Conservation (phyloP, 345 rosid genomes). For the Gossypium rotundifolium region DNA sequence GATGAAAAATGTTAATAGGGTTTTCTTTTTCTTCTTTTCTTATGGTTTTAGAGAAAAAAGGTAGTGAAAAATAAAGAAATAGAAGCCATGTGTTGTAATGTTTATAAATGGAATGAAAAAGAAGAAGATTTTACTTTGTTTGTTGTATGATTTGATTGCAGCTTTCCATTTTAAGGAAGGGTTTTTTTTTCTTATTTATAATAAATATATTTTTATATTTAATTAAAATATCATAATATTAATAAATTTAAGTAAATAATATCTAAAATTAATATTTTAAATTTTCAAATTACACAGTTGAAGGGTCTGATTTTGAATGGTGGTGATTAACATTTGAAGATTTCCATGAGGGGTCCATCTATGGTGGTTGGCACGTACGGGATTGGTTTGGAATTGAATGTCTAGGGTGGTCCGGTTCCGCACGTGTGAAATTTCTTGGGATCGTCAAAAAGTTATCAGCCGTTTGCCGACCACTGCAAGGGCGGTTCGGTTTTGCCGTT, state of each 20-base stretch:
- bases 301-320: background rate
- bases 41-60: background rate
- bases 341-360: background rate
- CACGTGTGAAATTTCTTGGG: background rate
- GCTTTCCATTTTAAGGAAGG: background rate
- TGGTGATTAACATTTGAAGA: background rate
- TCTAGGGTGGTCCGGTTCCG: background rate
- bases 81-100: background rate
- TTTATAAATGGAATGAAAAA: constrained; percentile 14
- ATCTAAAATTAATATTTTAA: too few relatives aligned
- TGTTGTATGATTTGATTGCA: background rate
- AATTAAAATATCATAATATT: too few relatives aligned
- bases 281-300: background rate
- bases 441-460: background rate
- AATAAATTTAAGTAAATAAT: too few relatives aligned
- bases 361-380: background rate
- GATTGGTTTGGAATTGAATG: background rate
- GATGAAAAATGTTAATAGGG: constrained; percentile 22
- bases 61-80: background rate
- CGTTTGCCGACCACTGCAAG: background rate
- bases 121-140: background rate
- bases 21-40: background rate
- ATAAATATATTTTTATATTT: too few relatives aligned
- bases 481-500: constrained; percentile 1
- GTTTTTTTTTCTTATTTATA: background rate